A percentile compares a stretch with the other conserved stretches of the same genome.
Evolutionary conservation across 2,329 filamentous ascomycete species (phyloP).

Genomic region (Davidsoniella virescens): DNA sequence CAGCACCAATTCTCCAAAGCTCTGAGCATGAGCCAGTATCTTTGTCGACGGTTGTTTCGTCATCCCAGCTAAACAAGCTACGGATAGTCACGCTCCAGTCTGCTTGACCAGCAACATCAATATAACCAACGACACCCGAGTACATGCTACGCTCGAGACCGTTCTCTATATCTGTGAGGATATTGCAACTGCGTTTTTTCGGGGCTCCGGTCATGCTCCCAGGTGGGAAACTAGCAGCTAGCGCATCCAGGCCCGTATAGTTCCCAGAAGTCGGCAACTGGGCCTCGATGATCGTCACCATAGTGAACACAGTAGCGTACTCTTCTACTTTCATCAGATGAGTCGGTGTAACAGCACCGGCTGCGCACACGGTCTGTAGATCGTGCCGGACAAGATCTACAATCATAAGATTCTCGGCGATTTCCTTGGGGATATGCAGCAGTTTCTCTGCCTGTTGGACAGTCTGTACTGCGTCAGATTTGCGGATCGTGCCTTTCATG

Average conservation of each 20-base stretch:
- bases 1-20: constrained; percentile 72
- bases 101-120: constrained; percentile 68
- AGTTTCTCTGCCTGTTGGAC: constrained; percentile 55
- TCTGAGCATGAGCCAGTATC: constrained; percentile 26
- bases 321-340: constrained; percentile 78
- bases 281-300: constrained; percentile 76
- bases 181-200: constrained; percentile 80
- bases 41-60: constrained; percentile 27
- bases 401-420: constrained; percentile 95
- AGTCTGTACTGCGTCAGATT: constrained; percentile 47
- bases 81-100: constrained; percentile 89
- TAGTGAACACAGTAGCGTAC: constrained; percentile 79
- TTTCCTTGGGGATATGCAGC: constrained; percentile 70
- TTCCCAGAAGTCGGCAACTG: constrained; percentile 26
- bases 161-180: constrained; percentile 53
- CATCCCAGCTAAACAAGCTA: constrained; percentile 59
- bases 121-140: constrained; percentile 76
- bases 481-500: constrained; percentile 93
- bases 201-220: constrained; percentile 95
- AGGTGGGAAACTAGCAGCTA: constrained; percentile 65
- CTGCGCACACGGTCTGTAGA: constrained; percentile 66
- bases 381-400: constrained; percentile 93
- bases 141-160: constrained; percentile 55
- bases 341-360: constrained; percentile 55
- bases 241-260: constrained; percentile 54